Evolutionary conservation across 345 rosid species (phyloP).

Genomic region (Syzygium grande): DNA sequence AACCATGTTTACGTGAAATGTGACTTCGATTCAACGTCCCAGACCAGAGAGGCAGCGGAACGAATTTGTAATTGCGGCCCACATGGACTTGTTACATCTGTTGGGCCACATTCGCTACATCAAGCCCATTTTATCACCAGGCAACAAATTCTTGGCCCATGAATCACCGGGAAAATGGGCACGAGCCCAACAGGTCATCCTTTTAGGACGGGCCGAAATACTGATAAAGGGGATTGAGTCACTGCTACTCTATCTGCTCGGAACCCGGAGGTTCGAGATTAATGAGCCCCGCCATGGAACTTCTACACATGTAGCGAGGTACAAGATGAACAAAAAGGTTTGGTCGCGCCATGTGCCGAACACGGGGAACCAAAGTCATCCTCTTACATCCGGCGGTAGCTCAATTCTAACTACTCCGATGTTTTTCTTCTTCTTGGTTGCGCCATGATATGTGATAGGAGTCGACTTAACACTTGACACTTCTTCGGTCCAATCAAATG

Average conservation of each 20-base stretch:
- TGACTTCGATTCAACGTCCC: too few relatives aligned
- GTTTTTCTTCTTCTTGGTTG: background rate
- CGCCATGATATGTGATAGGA: background rate
- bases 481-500: background rate
- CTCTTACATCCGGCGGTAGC: too few relatives aligned
- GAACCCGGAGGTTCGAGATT: background rate
- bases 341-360: background rate
- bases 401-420: too few relatives aligned
- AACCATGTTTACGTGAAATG: too few relatives aligned
- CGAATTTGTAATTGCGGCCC: too few relatives aligned
- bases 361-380: too few relatives aligned
- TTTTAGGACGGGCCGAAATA: background rate
- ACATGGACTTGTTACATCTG: background rate
- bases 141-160: background rate
- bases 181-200: background rate
- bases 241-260: background rate
- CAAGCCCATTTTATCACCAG: background rate
- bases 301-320: background rate
- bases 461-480: background rate
- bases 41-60: too few relatives aligned
- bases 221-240: rapidly evolving
- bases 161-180: background rate
- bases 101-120: background rate
- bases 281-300: background rate
- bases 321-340: background rate